phyloP scores from a whole-genome alignment of 306 rosid genomes.

The Rosa multiflora region DNA sequence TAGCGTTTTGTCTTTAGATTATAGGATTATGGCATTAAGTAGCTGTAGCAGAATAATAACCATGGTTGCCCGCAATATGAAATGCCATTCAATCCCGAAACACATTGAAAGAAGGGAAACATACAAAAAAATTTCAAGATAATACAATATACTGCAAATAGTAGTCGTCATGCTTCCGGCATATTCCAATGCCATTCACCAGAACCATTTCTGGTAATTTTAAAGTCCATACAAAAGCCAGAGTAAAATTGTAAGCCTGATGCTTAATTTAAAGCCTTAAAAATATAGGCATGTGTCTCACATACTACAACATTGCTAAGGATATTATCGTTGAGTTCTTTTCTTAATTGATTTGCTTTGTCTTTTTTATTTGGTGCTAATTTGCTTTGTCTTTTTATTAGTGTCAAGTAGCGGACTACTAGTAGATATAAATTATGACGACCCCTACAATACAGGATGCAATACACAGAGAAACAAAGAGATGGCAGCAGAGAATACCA shows the following conservation, averaged over 20 bases:
- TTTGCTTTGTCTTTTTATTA: not conserved
- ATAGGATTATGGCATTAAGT: not conserved
- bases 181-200: not conserved
- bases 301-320: not conserved
- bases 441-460: not conserved
- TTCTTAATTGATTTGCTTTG: too few species aligned
- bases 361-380: not conserved
- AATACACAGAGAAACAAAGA: not conserved
- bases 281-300: too few species aligned
- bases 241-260: too few species aligned
- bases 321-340: too few species aligned
- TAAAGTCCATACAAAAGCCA: too few species aligned
- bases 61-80: not conserved
- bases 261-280: too few species aligned
- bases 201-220: too few species aligned
- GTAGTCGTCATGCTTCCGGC: too few species aligned
- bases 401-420: not conserved
- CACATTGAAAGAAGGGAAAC: not conserved
- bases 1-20: not conserved
- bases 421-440: not conserved
- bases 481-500: not conserved
- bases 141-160: too few species aligned
- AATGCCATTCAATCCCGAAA: not conserved
- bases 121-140: too few species aligned
- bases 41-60: not conserved